Evolutionary conservation across 441 rosid genomes (phyloP).

Genomic region (Pelargonium exstipulatum): DNA sequence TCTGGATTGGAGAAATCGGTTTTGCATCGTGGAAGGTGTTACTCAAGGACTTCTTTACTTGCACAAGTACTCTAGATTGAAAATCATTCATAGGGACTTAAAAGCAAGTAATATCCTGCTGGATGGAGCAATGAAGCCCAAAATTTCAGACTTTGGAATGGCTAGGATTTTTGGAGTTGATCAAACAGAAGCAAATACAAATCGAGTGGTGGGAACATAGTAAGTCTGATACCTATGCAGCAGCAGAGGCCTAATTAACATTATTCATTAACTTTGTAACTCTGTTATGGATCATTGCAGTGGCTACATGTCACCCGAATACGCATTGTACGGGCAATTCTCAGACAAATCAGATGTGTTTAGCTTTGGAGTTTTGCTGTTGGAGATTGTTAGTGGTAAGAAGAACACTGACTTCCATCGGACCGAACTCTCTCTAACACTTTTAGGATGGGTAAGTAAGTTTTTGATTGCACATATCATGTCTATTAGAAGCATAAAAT

Average conservation of each 20-base stretch:
- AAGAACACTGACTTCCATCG: conserved; percentile 63
- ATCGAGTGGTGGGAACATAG: conserved; percentile 90
- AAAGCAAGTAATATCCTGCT: conserved; percentile 82
- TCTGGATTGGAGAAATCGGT: conserved; percentile 60
- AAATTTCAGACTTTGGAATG: conserved; percentile 91
- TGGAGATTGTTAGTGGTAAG: conserved; percentile 73
- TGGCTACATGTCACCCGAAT: conserved; percentile 4
- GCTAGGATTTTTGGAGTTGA: conserved; percentile 69
- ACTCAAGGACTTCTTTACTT: conserved; percentile 77
- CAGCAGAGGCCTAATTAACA: neutral
- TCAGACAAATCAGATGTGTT: conserved; percentile 52
- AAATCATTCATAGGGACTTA: conserved; percentile 64
- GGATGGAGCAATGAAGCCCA: conserved; percentile 76
- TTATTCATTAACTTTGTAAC: neutral
- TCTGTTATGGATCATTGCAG: conserved; percentile 16
- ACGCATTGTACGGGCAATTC: conserved; percentile 16
- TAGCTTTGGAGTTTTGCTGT: conserved; percentile 74
- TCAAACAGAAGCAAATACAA: conserved; percentile 71
- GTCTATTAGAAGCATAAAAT: too few relatives aligned
- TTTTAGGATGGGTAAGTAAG: conserved; percentile 44
- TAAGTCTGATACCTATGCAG: conserved; percentile 32
- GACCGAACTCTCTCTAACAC: conserved; percentile 28
- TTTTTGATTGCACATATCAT: neutral
- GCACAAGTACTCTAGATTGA: conserved; percentile 78
- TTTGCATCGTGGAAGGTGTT: conserved; percentile 23